These are phyloP conservation scores for Scheffersomyces segobiensis DNA, from an alignment of 1,139 yeast species.

Conservation along the genomic window DNA sequence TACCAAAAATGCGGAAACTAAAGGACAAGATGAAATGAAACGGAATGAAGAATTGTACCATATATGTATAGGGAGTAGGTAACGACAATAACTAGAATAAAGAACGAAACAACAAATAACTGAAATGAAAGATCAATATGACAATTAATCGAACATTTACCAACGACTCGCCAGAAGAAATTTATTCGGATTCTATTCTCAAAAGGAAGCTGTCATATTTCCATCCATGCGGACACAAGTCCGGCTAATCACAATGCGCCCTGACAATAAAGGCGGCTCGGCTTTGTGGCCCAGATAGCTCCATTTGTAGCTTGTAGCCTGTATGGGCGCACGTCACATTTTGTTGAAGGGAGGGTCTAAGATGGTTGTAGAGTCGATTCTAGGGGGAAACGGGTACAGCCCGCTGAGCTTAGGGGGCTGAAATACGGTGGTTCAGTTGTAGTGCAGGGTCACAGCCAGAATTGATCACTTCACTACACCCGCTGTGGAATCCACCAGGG, in stretches of 20 bases:
- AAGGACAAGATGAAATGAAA: background rate
- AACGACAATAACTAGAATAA: background rate
- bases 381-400: background rate
- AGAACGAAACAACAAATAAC: background rate
- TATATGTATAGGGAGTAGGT: background rate
- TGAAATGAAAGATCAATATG: background rate
- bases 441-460: background rate
- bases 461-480: background rate
- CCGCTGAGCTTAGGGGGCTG: too few species aligned
- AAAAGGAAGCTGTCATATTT: background rate
- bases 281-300: background rate
- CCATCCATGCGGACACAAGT: background rate
- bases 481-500: background rate
- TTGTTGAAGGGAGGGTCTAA: background rate
- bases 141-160: background rate
- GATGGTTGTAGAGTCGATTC: background rate
- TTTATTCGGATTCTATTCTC: background rate
- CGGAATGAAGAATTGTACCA: background rate
- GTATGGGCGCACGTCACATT: background rate
- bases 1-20: background rate
- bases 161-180: background rate
- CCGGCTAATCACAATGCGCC: background rate
- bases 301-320: background rate
- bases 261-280: background rate
- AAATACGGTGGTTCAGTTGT: background rate